phyloP scores from a whole-genome alignment of 2,329 filamentous ascomycete genomes.

The Macroventuria anomochaeta region DNA sequence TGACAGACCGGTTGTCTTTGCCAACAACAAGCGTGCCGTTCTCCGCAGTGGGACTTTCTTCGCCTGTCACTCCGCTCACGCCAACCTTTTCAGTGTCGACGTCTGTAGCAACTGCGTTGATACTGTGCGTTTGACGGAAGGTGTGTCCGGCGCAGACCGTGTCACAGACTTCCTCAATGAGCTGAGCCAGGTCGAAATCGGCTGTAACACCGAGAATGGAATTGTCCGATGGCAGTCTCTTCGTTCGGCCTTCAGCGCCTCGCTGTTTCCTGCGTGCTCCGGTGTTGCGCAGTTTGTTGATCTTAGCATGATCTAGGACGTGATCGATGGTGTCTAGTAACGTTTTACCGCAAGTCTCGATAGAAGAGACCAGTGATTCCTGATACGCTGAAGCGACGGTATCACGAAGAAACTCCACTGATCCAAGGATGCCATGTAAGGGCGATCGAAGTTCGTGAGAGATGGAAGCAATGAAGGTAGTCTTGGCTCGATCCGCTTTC shows the following conservation, averaged over 20 bases:
- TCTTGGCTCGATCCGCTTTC: slow-evolving; percentile 46
- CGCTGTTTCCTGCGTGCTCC: slow-evolving; percentile 26
- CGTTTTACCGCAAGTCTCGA: slow-evolving; percentile 48
- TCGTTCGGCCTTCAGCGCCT: slow-evolving; percentile 26
- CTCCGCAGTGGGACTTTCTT: slow-evolving; percentile 5
- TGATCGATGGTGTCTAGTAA: slow-evolving; percentile 51
- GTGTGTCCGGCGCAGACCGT: slow-evolving; percentile 60
- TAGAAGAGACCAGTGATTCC: slow-evolving; percentile 49
- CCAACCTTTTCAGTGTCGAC: slow-evolving; percentile 12
- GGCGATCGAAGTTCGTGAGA: slow-evolving; percentile 62
- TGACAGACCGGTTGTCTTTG: slow-evolving; percentile 32
- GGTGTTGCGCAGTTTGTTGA: slow-evolving; percentile 42
- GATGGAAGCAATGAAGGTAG: slow-evolving; percentile 52
- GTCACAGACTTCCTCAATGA: slow-evolving; percentile 61
- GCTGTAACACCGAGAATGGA: slow-evolving; percentile 41
- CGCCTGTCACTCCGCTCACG: slow-evolving; percentile 24
- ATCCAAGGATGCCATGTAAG: slow-evolving; percentile 65
- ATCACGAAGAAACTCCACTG: slow-evolving; percentile 43
- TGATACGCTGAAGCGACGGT: slow-evolving; percentile 44
- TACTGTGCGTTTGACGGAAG: slow-evolving; percentile 43
- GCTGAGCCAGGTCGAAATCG: slow-evolving; percentile 38
- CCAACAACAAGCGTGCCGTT: slow-evolving; percentile 17
- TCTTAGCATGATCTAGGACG: slow-evolving; percentile 47
- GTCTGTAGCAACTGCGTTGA: slow-evolving; percentile 29
- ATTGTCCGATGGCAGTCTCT: slow-evolving; percentile 35